Evolutionary conservation across 768 basidiomycete species (phyloP), one percentile per base, ranked within the genome.

Genomic region (Termitomyces eurrhizus): DNA sequence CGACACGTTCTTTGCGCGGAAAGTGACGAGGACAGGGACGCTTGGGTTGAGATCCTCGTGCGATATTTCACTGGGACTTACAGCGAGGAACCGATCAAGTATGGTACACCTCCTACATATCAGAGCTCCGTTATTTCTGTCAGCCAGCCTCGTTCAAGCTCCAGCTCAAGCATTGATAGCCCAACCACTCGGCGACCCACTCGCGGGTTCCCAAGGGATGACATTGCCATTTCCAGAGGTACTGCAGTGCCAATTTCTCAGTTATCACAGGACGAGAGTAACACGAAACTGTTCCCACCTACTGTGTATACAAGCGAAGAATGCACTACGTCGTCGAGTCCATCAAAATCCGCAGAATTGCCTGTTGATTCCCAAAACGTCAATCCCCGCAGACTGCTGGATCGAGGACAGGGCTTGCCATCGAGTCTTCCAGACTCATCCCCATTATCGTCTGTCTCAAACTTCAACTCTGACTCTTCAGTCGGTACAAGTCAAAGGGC

Each of bases 1-100:
- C 85, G 93, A 18, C 96, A 98, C 70, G 95, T 99, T 44, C 78
- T 99, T 4, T 98, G 97, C 69, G 97, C 97, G 0, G 94, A 97
- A 75, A 97, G 93, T 69, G 97, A 99, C 73, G 76, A 81, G 48
- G 95, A 96, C 70, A 83, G 97, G 49, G 97, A 99, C 70, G 83
- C 79, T 59, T 99, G 97, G 97, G 95, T 99, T 32, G 89, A 93
- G 60, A 87, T 93, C 62, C 86, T 99, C 56, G 93, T 97, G 57
- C 84, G 90, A 48, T 94, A 95, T 72, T 91, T 92, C 61, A 83
- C 86, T 8, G 92, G 92, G 37, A 74, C 77, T n/a, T 92, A 92
- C 75, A 88, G 83, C 73, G 89, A 92, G 48, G 89, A 91, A 50
- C 74, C 83, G 8, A 70, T 80, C 55, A 73, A 78, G 48, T 74